Base-by-base conservation (phyloP, 352 stramenopile genomes). In the Phytophthora lateralis region DNA sequence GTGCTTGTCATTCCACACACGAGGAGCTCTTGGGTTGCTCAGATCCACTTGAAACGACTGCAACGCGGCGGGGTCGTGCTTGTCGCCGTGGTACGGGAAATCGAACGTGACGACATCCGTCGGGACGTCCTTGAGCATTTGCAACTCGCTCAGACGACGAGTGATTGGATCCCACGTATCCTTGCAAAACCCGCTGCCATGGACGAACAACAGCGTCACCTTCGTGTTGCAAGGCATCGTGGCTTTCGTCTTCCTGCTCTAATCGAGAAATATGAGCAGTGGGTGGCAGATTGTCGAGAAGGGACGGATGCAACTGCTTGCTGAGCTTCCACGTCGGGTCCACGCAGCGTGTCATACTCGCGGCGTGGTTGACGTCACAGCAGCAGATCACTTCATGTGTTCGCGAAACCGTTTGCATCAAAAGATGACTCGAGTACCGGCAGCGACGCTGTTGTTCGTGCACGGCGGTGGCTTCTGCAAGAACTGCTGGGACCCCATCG, bases 81-180 rank as follows among this genome's bases (percentile, higher is more conserved):
- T 77, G 35, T 65, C 49, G 8, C 76, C 76, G 46, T 85, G 76
- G 49, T 78, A 83, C 11, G 60, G 71, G 41, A 75, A 81, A 38
- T 82, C 63, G 34, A 80, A 79, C 30, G 65, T 67, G 42, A 73
- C 24, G 57, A 78, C 58, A 8, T 82, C 69, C 29, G 48, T 71
- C 7, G 46, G 7, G 14, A 74, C 62, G 18, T 39, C 45, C 42
- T 78, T 62, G 10, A 75, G 41, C 20, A 71, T 20, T 30, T 42
- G 50, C 5, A 67, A 64, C 20, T 53, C 51, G n/a, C 55, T 45
- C 1, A 82, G 29, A n/a, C 62, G 69, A 32, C 64, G 63, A 6
- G 60, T 63, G 51, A 84, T 84, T 5, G 77, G 74, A n/a, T 73
- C 41, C 77, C 77, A 87, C 0, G 55, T 71, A 6, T 82, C 74